Base-by-base conservation (phyloP, 2,329 filamentous ascomycete species). In the Colletotrichum neosansevieriae region DNA sequence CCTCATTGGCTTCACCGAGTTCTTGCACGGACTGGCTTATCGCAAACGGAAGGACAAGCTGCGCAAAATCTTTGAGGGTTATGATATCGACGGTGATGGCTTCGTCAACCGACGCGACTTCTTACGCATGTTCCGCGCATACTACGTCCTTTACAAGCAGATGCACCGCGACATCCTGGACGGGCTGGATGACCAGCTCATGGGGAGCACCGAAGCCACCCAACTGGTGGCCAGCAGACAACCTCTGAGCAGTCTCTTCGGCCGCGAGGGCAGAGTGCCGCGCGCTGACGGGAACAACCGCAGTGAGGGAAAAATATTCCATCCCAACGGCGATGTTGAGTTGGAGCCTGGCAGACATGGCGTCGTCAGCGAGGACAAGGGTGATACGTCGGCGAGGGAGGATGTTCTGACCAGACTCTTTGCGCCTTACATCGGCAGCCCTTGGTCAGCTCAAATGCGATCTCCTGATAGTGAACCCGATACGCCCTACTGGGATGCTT, bases 1-100 rank as follows among this genome's bases (percentile, higher is more conserved):
- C 21, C 83, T 97, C 7, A 98, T 99, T 74, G 92, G 93, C 7
- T 98, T 99, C 73, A 87, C 93, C 56, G 96, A 99, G 77, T 99
- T 98, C 75, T 82, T 98, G 24, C 89, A 91, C 65, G 96, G 94
- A 1, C 84, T 98, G 54, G 91, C 94, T 4, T 91, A 89, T 73
- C 82, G 88, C 32, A 90, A 89, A 73, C 83, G 87, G 65, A 89
- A 91, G 73, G 89, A 93, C 72, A 90, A 92, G 71, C 84, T 95
- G 47, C 84, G 82, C 65, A 88, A 91, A 68, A 91, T 96, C 2
- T 97, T 98, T 75, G 88, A 93, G 63, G 94, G 94, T 12, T 98
- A 97, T 75, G 96, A 99, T 75, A 88, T 97, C 58, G 93, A 98
- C 74, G 87, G 88, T 1, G 94, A 98, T 79, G 94, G 94, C 11